phyloP scores from a whole-genome alignment of 176 grass and related monocot species.

The Zea luxurians region DNA sequence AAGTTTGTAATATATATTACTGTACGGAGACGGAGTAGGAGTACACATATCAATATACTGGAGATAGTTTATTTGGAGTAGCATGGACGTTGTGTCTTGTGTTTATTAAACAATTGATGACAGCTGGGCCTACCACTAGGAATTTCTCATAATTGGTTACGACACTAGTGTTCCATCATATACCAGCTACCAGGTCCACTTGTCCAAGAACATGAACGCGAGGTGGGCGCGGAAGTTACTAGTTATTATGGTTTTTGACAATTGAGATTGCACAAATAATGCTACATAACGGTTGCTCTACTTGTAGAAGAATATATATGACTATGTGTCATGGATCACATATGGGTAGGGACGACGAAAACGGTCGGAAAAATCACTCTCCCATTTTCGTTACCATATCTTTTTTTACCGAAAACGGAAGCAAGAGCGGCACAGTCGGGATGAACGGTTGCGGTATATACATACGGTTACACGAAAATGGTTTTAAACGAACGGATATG shows the following conservation, averaged over 20 bases:
- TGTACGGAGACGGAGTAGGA: not conserved
- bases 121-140: constrained; percentile 28
- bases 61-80: constrained; percentile 5
- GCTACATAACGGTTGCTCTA: constrained; percentile 37
- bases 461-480: too few relatives aligned
- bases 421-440: too few relatives aligned
- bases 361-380: too few relatives aligned
- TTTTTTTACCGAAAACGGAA: too few relatives aligned
- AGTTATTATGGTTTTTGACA: not conserved
- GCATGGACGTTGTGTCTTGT: constrained; percentile 23
- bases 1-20: constrained; percentile 3
- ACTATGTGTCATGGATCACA: not conserved
- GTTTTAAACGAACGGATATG: too few relatives aligned
- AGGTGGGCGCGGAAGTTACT: not conserved
- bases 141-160: constrained; percentile 5
- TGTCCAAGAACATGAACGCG: constrained; percentile 8
- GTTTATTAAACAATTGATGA: constrained; percentile 28
- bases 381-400: too few relatives aligned
- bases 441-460: too few relatives aligned
- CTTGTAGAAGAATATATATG: constrained; percentile 15
- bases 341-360: too few relatives aligned
- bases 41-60: not conserved
- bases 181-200: constrained; percentile 31
- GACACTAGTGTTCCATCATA: constrained; percentile 21
- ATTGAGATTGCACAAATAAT: constrained; percentile 8